These are phyloP conservation scores for Verticillium longisporum DNA, from an alignment of 2,329 filamentous ascomycete genomes.

Conservation along the genomic window DNA sequence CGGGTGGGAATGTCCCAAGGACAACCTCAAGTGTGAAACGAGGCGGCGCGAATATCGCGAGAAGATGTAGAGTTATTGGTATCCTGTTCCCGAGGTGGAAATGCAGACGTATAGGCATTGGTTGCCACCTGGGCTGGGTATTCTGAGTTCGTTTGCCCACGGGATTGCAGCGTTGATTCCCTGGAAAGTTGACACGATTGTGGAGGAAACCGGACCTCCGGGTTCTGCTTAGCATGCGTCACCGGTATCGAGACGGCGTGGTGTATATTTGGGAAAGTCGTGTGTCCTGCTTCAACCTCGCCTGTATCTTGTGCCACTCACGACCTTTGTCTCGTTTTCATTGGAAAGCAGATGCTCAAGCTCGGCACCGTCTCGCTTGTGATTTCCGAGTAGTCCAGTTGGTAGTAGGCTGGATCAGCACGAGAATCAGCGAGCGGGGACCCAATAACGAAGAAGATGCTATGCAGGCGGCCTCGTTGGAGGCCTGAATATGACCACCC, in stretches of 20 bases:
- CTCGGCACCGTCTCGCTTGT: no score
- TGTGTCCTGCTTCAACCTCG: neutral
- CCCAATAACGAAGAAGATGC: neutral
- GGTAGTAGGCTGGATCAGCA: no score
- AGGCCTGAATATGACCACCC: neutral
- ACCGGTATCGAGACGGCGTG: neutral
- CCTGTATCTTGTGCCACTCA: neutral
- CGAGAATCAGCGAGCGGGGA: no score
- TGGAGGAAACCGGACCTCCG: neutral
- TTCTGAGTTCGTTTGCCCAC: neutral
- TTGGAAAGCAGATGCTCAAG: no score
- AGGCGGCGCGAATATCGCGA: slow-evolving; percentile 12
- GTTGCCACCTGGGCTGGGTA: neutral
- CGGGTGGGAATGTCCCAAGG: slow-evolving; percentile 35
- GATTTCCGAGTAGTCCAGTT: no score
- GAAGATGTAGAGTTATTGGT: slow-evolving; percentile 2
- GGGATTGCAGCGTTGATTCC: neutral
- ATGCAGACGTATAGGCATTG: neutral
- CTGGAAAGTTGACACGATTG: neutral
- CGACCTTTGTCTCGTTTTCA: neutral
- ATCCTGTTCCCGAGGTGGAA: neutral
- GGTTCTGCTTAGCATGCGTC: neutral
- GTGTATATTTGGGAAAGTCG: neutral
- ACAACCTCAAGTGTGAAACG: slow-evolving; percentile 10
- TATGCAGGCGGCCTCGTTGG: neutral